Evolutionary conservation across 306 rosid species (phyloP), one percentile per base, ranked within the genome.

Genomic region (Abrus pulchellus): DNA sequence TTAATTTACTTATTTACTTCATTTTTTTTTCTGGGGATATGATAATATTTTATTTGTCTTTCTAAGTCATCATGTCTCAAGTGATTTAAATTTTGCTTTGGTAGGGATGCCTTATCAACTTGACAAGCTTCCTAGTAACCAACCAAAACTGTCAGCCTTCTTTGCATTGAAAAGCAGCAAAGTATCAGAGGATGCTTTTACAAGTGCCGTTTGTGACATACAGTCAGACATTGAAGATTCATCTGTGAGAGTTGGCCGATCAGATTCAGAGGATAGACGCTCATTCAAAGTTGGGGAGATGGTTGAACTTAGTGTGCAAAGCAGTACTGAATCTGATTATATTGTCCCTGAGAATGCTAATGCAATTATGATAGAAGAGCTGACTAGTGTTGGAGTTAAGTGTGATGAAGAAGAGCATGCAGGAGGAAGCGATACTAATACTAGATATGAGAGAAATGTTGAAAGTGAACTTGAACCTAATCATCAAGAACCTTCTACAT

Each of bases 81-180:
- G 41, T 69, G 72, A 63, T 79, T 72, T 10, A 63, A 44, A 55
- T 32, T 68, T 55, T 78, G 28, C 76, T 69, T 76, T 72, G 72
- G 54, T 77, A 94, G 97, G 99, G 97, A 84, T 87, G 77, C 97
- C 94, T 36, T 94, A 93, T 80, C 92, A 89, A 83, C 95, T 94
- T 54, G 90, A 92, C 12, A 97, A 89, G 80, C 88, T 90, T 84
- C 72, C 85, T 66, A 80, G 54, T 84, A 88, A 91, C 68, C 97
- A 93, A 78, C 95, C 95, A 63, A 91, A 86, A 82, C 70, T 94
- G 75, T 91, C 94, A 6, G 89, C 75, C 69, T 92, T 93, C 86
- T 94, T 91, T 82, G 30, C 93, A 59, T 75, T 79, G 30, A 91
- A 89, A 89, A 86, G 36, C 78, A 75, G 68, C 78, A 81, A 72